A percentile compares a stretch with the other conserved stretches of the same genome.
These are phyloP conservation scores for Aspergillus steynii DNA, from an alignment of 495 filamentous ascomycete species.

Conservation along the genomic window DNA sequence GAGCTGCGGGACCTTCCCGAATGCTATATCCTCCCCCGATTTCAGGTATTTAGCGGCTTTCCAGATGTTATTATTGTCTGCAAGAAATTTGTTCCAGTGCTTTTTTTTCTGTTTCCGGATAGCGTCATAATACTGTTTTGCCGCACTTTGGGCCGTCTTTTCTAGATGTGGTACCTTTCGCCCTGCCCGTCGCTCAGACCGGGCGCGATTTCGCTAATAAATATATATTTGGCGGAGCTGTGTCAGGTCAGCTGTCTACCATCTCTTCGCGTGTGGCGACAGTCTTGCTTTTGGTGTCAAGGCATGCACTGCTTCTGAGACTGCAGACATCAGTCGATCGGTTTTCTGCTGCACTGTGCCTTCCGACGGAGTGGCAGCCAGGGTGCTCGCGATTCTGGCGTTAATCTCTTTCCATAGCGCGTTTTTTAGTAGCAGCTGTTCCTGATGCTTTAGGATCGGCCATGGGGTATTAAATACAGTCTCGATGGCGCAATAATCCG, in stretches of 20 bases:
- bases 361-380: slow-evolving; percentile 18
- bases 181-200: neutral
- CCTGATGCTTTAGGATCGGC: slow-evolving; percentile 14
- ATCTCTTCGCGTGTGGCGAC: slow-evolving; percentile 6
- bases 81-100: slow-evolving; percentile 28
- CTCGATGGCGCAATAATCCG: slow-evolving; percentile 34
- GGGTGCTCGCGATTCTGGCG: slow-evolving; percentile 20
- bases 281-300: neutral
- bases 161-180: slow-evolving; percentile 17
- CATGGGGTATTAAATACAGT: slow-evolving; percentile 26
- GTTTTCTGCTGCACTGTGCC: slow-evolving; percentile 24
- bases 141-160: slow-evolving; percentile 17
- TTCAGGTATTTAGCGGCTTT: slow-evolving; percentile 24
- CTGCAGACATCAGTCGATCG: slow-evolving; percentile 20
- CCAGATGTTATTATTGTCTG: slow-evolving; percentile 26
- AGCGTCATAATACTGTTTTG: slow-evolving; percentile 25
- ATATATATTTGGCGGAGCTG: neutral
- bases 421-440: slow-evolving; percentile 31
- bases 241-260: slow-evolving; percentile 18
- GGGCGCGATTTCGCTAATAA: neutral
- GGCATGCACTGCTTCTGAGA: no score
- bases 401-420: slow-evolving; percentile 31
- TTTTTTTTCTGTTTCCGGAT: slow-evolving; percentile 29
- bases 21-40: slow-evolving; percentile 13
- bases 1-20: slow-evolving; percentile 17